A percentile compares a stretch with the other conserved stretches of the same genome.
Evolutionary conservation across 768 basidiomycete genomes (phyloP).

Genomic region (Fomitopsis serialis): DNA sequence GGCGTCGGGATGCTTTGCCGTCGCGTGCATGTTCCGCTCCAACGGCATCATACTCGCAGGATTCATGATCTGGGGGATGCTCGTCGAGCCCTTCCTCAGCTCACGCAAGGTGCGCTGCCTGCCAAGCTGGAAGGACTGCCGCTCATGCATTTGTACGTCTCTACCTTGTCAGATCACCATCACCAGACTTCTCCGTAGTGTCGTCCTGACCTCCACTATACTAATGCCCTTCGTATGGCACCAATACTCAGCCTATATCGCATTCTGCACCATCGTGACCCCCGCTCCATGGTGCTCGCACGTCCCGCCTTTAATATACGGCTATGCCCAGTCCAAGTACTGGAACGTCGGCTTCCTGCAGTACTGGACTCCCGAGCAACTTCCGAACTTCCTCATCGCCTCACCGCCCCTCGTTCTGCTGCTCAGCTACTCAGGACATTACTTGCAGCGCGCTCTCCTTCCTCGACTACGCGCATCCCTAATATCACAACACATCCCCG

Average conservation of each 20-base stretch:
- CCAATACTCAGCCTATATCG: constrained; percentile 58
- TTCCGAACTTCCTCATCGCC: constrained; percentile 85
- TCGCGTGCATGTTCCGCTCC: constrained; percentile 66
- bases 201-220: constrained; percentile 40
- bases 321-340: constrained; percentile 75
- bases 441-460: constrained; percentile 6
- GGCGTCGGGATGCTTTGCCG: constrained; percentile 57
- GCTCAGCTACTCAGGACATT: constrained; percentile 29
- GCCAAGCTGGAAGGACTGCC: no score
- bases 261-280: constrained; percentile 48
- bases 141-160: no score
- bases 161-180: constrained; percentile 38
- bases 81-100: constrained; percentile 48
- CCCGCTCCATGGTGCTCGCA: constrained; percentile 57
- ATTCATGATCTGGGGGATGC: constrained; percentile 71
- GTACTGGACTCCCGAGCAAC: constrained; percentile 80
- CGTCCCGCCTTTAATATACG: constrained; percentile 67
- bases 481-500: neutral
- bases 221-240: constrained; percentile 67
- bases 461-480: constrained; percentile 7
- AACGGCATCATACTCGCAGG: constrained; percentile 76
- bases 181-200: constrained; percentile 28
- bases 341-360: constrained; percentile 84
- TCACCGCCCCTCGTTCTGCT: constrained; percentile 60
- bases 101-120: constrained; percentile 26